Conservation (phyloP, 352 stramenopile genomes). For the Globisporangium carolinianum region DNA sequence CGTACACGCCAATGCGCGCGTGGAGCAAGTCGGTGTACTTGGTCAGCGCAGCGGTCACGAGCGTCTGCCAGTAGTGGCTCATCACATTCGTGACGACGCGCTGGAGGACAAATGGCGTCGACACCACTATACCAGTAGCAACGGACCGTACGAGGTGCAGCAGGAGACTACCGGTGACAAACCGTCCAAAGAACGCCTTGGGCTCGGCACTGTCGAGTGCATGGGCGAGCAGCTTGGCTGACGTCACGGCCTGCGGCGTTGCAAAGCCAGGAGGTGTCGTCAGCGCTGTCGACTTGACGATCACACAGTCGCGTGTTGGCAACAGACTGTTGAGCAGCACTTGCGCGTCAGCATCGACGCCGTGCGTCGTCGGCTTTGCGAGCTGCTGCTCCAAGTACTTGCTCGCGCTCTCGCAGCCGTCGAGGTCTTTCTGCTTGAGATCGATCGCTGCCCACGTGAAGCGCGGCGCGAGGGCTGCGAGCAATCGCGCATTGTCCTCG, state of each 20-base stretch:
- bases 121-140: slow-evolving; percentile 23
- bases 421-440: slow-evolving; percentile 78
- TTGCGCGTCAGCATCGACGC: slow-evolving; percentile 38
- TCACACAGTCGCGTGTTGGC: slow-evolving; percentile 40
- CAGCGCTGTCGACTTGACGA: slow-evolving; percentile 54
- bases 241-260: slow-evolving; percentile 35
- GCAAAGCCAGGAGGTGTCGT: slow-evolving; percentile 19
- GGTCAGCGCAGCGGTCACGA: slow-evolving; percentile 43
- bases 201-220: slow-evolving; percentile 32
- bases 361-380: slow-evolving; percentile 23
- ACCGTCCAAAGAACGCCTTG: slow-evolving; percentile 65
- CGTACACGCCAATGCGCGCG: slow-evolving; percentile 50
- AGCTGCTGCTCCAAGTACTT: slow-evolving; percentile 72
- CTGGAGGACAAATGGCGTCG: slow-evolving; percentile 37
- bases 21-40: slow-evolving; percentile 59
- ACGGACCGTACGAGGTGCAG: slow-evolving; percentile 47
- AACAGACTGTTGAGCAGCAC: slow-evolving; percentile 37
- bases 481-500: slow-evolving; percentile 31
- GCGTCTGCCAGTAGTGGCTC: slow-evolving; percentile 51
- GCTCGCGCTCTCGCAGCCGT: slow-evolving; percentile 46
- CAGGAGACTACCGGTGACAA: slow-evolving; percentile 44
- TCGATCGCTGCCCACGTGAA: slow-evolving; percentile 68
- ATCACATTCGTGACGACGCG: slow-evolving; percentile 56
- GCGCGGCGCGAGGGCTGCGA: slow-evolving; percentile 42
- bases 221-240: slow-evolving; percentile 48